Conservation (phyloP, 139 green algal genomes). For the Chlamydomonas sp. region DNA sequence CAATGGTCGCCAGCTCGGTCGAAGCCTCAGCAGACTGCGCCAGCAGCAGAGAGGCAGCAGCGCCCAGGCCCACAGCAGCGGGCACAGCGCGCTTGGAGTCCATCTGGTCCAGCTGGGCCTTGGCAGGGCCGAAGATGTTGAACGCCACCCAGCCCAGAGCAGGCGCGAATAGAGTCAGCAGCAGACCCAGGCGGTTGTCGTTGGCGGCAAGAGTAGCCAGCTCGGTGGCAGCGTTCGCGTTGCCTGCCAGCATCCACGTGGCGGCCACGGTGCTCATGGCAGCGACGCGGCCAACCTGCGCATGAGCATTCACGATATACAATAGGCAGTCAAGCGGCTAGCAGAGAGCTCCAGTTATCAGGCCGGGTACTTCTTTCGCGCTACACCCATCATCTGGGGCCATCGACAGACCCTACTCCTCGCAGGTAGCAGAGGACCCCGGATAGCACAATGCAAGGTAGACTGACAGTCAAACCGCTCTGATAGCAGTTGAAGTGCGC, state of each 20-base stretch:
- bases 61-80: slow-evolving; percentile 50
- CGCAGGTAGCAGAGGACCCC: too few relatives aligned
- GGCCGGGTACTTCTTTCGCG: too few relatives aligned
- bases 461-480: too few relatives aligned
- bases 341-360: too few relatives aligned
- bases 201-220: slow-evolving; percentile 72
- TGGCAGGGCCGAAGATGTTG: slow-evolving; percentile 74
- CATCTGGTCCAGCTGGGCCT: slow-evolving; percentile 39
- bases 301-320: too few relatives aligned
- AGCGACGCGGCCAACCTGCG: slow-evolving; percentile 40
- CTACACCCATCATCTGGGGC: too few relatives aligned
- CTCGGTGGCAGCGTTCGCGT: slow-evolving; percentile 79
- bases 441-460: too few relatives aligned
- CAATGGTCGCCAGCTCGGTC: slow-evolving; percentile 73
- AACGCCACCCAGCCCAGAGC: slow-evolving; percentile 78
- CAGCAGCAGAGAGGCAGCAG: slow-evolving; percentile 56
- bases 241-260: slow-evolving; percentile 46
- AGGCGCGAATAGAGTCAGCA: slow-evolving; percentile 60
- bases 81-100: slow-evolving; percentile 24
- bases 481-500: too few relatives aligned
- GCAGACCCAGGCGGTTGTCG: slow-evolving; percentile 70
- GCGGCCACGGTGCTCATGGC: slow-evolving; percentile 44
- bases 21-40: slow-evolving; percentile 53
- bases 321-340: too few relatives aligned
- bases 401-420: too few relatives aligned